Percentiles rank a stretch among this genome's conserved stretches.
Evolutionary conservation across 2,329 filamentous ascomycete species (phyloP).

Genomic region (Exophiala aquamarina): DNA sequence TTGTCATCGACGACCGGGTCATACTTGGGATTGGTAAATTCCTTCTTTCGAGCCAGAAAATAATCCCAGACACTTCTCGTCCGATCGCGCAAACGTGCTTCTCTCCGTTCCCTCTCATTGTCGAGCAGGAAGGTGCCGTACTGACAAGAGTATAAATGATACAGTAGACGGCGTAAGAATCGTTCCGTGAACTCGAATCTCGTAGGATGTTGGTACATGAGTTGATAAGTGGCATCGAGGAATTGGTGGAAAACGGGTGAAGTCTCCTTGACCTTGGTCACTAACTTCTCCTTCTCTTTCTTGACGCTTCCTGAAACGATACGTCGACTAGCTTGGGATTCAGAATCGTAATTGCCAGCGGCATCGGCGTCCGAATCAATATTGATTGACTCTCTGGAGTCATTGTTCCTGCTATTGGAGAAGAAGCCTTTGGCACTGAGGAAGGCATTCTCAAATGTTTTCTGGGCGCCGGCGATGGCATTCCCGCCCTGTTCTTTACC

Average conservation of each 20-base stretch:
- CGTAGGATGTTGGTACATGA: slow-evolving; percentile 79
- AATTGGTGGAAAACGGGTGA: slow-evolving; percentile 98
- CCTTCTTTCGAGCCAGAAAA: slow-evolving; percentile 75
- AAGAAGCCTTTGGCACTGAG: slow-evolving; percentile 87
- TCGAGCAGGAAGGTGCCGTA: slow-evolving; percentile 97
- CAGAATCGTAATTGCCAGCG: slow-evolving; percentile 51
- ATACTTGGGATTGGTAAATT: slow-evolving; percentile 83
- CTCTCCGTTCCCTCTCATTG: slow-evolving; percentile 81
- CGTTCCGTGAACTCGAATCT: slow-evolving; percentile 97
- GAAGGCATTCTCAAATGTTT: slow-evolving; percentile 82
- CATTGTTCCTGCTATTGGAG: slow-evolving; percentile 62
- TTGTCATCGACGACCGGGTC: slow-evolving; percentile 75
- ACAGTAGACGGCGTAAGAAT: slow-evolving; percentile 83
- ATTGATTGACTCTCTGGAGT: slow-evolving; percentile 59
- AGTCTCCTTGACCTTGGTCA: slow-evolving; percentile 83
- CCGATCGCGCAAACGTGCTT: slow-evolving; percentile 65
- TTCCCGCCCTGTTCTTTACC: slow-evolving; percentile 39
- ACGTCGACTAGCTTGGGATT: slow-evolving; percentile 37
- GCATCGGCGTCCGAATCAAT: slow-evolving; percentile 61
- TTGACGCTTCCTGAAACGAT: slow-evolving; percentile 33
- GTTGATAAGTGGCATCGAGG: slow-evolving; percentile 88
- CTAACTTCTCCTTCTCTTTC: slow-evolving; percentile 57
- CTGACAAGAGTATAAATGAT: slow-evolving; percentile 93
- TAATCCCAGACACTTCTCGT: slow-evolving; percentile 95
- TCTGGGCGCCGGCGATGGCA: slow-evolving; percentile 49